Conservation (phyloP, 225 moss, liverwort and hornwort species). For the Antitrichia curtipendula region DNA sequence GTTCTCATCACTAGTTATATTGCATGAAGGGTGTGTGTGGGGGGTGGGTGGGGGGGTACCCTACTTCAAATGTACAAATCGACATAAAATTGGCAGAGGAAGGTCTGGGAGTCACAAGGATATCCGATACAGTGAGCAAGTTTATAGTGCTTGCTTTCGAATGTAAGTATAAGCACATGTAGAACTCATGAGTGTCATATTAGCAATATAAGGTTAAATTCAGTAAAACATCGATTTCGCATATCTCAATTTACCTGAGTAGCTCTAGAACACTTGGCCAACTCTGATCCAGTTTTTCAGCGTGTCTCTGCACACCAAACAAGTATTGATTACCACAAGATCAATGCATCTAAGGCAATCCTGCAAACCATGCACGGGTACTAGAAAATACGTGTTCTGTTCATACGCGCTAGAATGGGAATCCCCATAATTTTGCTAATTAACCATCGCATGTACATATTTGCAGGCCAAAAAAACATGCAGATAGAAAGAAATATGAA, state of each 20-base stretch:
- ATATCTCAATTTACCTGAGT: conserved; percentile 25
- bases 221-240: not conserved
- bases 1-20: not conserved
- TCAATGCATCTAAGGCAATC: not conserved
- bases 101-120: not conserved
- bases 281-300: conserved; percentile 60
- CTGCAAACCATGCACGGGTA: not conserved
- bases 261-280: conserved; percentile 51
- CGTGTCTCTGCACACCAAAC: conserved; percentile 47
- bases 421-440: not conserved
- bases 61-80: not conserved
- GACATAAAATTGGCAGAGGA: not conserved
- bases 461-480: not conserved
- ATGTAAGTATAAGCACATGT: not conserved
- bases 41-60: not conserved
- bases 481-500: not conserved
- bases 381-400: not conserved
- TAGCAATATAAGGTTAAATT: not conserved
- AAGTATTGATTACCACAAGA: not conserved
- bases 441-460: not conserved
- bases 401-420: not conserved
- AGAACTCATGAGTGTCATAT: not conserved
- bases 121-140: not conserved
- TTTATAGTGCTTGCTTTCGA: not conserved
- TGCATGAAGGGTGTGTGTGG: not conserved